Conservation (phyloP, 352 stramenopile genomes). For the Poterioochromonas sp. region DNA sequence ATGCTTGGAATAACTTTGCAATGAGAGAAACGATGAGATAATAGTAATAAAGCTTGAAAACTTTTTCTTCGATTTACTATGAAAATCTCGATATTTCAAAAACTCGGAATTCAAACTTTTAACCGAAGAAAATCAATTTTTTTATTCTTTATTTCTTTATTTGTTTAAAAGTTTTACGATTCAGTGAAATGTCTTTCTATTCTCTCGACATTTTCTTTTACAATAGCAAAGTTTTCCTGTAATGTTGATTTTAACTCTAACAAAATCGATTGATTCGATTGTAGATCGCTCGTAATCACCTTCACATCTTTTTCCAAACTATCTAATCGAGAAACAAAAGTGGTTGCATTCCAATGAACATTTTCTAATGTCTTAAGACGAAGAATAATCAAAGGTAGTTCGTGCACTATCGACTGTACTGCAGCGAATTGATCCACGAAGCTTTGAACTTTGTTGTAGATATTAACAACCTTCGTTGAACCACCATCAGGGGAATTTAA, state of each 20-base stretch:
- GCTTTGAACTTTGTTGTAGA: background rate
- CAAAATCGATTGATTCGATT: background rate
- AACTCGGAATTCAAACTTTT: too few species aligned
- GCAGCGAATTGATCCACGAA: background rate
- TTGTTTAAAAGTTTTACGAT: too few species aligned
- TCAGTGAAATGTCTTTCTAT: background rate
- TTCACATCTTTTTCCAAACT: background rate
- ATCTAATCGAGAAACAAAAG: background rate
- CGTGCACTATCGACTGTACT: background rate
- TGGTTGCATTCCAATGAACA: slow-evolving; percentile 2
- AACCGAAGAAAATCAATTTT: too few species aligned
- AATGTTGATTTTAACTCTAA: background rate
- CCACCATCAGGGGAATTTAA: too few species aligned
- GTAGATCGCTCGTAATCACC: background rate
- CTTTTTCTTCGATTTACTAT: too few species aligned
- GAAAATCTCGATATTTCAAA: too few species aligned
- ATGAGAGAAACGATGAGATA: too few species aligned
- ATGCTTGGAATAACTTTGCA: too few species aligned
- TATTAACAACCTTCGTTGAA: background rate
- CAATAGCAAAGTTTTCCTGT: background rate
- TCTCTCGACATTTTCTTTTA: background rate
- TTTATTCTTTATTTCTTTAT: too few species aligned
- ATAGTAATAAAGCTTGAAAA: too few species aligned
- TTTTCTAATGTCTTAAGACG: slow-evolving; percentile 6
- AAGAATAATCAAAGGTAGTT: background rate